Evolutionary conservation across 2,329 filamentous ascomycete genomes (phyloP).

Genomic region (Penicillium sp.): DNA sequence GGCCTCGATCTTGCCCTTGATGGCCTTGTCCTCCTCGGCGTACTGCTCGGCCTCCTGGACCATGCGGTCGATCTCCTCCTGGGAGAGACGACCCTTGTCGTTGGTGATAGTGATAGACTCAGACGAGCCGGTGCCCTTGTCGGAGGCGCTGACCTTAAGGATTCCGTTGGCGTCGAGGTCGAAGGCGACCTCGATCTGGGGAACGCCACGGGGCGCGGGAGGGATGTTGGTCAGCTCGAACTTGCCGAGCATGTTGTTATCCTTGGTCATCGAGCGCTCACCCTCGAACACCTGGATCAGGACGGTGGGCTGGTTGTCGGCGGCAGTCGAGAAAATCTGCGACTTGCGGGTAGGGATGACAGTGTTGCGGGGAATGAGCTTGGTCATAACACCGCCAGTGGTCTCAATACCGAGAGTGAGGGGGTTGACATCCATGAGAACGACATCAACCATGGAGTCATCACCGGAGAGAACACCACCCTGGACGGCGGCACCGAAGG

Average conservation of each 20-base stretch:
- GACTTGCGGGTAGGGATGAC: conserved; percentile 94
- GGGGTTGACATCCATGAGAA: conserved; percentile 97
- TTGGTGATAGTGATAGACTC: conserved; percentile 99
- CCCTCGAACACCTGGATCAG: conserved; percentile 95
- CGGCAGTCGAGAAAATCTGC: conserved; percentile 95
- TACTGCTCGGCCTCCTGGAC: conserved; percentile 97
- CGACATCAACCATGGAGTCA: conserved; percentile 71
- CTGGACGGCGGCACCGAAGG: conserved; percentile 95
- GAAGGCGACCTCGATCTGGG: conserved; percentile 97
- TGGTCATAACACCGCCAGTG: conserved; percentile 96
- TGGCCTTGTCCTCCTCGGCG: conserved; percentile 98
- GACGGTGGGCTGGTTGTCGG: conserved; percentile 94
- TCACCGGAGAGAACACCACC: conserved; percentile 92
- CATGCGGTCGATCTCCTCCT: conserved; percentile 99
- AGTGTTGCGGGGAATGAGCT: conserved; percentile 91
- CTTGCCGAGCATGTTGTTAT: conserved; percentile 96
- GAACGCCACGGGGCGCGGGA: conserved; percentile 89
- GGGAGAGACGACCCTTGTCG: conserved; percentile 95
- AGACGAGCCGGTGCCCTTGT: conserved; percentile 97
- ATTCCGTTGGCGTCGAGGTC: conserved; percentile 98
- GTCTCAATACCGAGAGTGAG: conserved; percentile 96
- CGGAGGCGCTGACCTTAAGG: conserved; percentile 88
- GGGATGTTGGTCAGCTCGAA: conserved; percentile 97
- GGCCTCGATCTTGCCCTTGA: conserved; percentile 92
- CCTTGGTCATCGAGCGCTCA: conserved; percentile 89